phyloP scores from a whole-genome alignment of 2,329 filamentous ascomycete species.

The Sporothrix schenckii region DNA sequence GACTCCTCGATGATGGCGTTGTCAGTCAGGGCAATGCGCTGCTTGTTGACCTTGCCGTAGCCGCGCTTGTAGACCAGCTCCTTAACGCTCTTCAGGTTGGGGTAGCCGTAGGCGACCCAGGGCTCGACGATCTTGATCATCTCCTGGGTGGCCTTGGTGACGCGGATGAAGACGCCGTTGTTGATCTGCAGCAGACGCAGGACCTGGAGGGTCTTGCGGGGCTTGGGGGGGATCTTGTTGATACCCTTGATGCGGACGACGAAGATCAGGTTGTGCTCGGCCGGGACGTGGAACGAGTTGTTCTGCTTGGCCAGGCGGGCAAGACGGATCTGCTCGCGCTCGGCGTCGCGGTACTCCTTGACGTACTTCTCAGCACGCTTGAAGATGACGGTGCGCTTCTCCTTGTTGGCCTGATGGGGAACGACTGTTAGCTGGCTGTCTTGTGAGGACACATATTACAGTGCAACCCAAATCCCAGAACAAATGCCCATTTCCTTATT shows the following conservation, averaged over 20 bases:
- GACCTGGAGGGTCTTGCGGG: constrained; percentile 99
- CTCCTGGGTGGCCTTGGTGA: constrained; percentile 97
- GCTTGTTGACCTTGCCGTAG: constrained; percentile 98
- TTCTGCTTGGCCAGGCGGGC: constrained; percentile 85
- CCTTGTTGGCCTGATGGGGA: constrained; percentile 80
- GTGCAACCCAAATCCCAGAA: neutral
- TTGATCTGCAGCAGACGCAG: constrained; percentile 99
- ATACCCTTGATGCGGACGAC: constrained; percentile 99
- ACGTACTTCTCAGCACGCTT: constrained; percentile 99
- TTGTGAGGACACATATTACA: neutral
- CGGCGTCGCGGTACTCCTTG: constrained; percentile 97
- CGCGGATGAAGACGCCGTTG: constrained; percentile 96
- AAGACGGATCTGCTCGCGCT: constrained; percentile 98
- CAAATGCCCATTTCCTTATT: constrained; percentile 17
- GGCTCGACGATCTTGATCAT: constrained; percentile 99
- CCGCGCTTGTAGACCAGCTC: constrained; percentile 99
- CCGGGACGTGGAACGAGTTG: constrained; percentile 91
- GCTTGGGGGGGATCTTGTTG: constrained; percentile 99
- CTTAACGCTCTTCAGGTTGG: constrained; percentile 98
- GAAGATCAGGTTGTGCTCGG: constrained; percentile 95
- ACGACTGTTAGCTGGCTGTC: constrained; percentile 36
- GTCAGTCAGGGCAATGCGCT: constrained; percentile 94
- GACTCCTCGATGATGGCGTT: constrained; percentile 96
- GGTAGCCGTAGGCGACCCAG: constrained; percentile 98
- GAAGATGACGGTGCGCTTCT: constrained; percentile 99